Percentiles rank a stretch among this genome's conserved stretches.
Evolutionary conservation across 805 yeast species (phyloP).

Genomic region (Metschnikowia shivogae): DNA sequence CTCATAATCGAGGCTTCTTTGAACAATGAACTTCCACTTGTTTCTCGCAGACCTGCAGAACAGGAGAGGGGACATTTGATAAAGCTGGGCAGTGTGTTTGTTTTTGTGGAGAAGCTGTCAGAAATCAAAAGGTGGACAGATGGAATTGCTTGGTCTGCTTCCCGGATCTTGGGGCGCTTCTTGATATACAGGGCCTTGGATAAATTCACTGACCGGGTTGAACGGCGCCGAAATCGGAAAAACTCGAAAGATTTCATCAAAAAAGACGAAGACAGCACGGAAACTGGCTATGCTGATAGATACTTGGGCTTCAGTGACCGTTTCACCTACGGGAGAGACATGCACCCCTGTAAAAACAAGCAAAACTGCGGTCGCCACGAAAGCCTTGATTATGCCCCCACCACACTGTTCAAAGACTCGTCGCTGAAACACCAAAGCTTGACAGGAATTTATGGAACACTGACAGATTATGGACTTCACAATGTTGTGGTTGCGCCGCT

Average conservation of each 20-base stretch:
- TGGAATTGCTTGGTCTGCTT: constrained; percentile 92
- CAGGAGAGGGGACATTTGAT: constrained; percentile 65
- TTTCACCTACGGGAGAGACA: neutral
- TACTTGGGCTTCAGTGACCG: neutral
- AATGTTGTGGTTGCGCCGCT: too few species aligned
- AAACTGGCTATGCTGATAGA: constrained; percentile 6
- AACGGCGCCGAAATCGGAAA: constrained; percentile 28
- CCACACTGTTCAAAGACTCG: neutral
- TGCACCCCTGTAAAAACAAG: neutral
- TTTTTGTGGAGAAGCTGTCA: constrained; percentile 75
- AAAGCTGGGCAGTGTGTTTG: constrained; percentile 74
- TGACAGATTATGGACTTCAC: too few species aligned
- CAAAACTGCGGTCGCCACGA: neutral
- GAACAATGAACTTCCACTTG: constrained; percentile 53
- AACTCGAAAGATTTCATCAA: constrained; percentile 22
- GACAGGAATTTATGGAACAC: neutral
- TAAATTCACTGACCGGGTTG: constrained; percentile 31
- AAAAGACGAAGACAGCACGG: neutral
- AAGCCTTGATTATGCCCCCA: neutral
- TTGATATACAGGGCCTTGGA: constrained; percentile 71
- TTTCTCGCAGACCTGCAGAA: constrained; percentile 79
- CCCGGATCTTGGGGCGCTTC: constrained; percentile 81
- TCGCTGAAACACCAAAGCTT: neutral
- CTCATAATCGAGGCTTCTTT: constrained; percentile 76
- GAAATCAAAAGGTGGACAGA: constrained; percentile 96